Base-by-base conservation (phyloP, 2,329 filamentous ascomycete species). In the Arthrobotrys conoides region DNA sequence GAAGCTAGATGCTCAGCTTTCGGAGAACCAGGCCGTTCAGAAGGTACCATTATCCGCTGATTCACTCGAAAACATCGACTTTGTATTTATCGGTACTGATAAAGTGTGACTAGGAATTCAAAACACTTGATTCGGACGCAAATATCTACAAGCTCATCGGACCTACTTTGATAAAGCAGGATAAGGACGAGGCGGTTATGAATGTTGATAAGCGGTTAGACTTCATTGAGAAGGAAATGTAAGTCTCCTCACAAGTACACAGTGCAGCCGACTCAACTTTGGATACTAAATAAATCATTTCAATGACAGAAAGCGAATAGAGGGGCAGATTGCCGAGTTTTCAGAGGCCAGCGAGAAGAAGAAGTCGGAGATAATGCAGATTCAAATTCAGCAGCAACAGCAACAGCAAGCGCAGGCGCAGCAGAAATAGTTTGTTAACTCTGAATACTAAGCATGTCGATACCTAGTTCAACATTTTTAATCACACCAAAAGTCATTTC, bases 101-200 rank as follows among this genome's bases (percentile, higher is more conserved):
- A 14, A 66, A 14, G 36, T 24, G 44, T 53, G 48, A 61, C 6
- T 30, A 96, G 91, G 95, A 98, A 85, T 98, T 98, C 84, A 88
- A 90, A 48, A 88, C 88, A 68, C 87, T 98, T 76, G 89, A 91
- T 82, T 91, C 94, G 44, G 92, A 91, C 82, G 92, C 96, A 83
- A 93, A 90, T 80, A 97, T 99, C 84, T 99, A 97, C 89, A 99
- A 98, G 86, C 90, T 97, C 49, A 90, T 97, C 57, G 96, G 96
- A 0, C 96, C 96, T 0, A 93, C 98, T 5, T 86, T 99, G 44
- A 85, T 99, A 83, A 97, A 98, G 87, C 96, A 99, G 85, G 96
- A 98, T 73, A 94, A 93, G 84, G 86, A 90, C 0, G 96, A 99
- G 84, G 96, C 96, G 0, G 90, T 94, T 81, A 92, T 93, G 87